Evolutionary conservation across 108 stramenopile species (phyloP), one percentile per base, ranked within the genome.

Genomic region (Tribonema minus): DNA sequence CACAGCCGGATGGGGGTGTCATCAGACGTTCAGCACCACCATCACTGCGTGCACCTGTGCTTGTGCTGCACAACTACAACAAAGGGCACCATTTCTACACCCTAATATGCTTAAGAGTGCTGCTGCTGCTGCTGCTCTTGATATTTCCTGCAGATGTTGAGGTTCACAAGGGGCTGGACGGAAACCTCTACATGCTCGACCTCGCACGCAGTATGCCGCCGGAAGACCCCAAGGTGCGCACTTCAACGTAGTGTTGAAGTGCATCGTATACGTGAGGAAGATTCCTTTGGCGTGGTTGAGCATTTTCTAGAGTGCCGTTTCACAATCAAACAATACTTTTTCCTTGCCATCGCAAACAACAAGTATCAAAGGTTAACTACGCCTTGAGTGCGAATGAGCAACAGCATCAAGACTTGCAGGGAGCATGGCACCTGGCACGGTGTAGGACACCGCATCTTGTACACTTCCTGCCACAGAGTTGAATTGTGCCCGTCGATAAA

Each of bases 161-260:
- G 20, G 77, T 76, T 0, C 80, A 81, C 80, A 69, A 72, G 37
- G 80, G 80, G 23, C 34, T 27, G 28, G 80, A 81, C n/a, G 33
- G 58, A 35, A 72, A 63, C 33, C 30, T 79, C 59, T 81, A 81
- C 35, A 15, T 81, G 76, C 68, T 81, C 7, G 80, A 81, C 27
- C 70, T 81, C 9, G 76, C 80, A 2, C 58, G 80, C 28, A 70
- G 75, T 6, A 77, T 81, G 3, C 80, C 80, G 23, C 80, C 80
- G 0, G 80, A 81, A 37, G 76, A 72, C 30, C 80, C 80, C 2
- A 61, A 61, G 9, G 72, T 0, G 46, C 67, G 33, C 76, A 81
- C 32, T 62, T 78, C 1, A 68, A 72, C 39, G 77, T 6, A 9
- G 60, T 3, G 15, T 23, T 6, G 15, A 61, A 61, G n/a, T 33